Base-by-base conservation (phyloP, 441 rosid species). In the Biscutella laevigata region DNA sequence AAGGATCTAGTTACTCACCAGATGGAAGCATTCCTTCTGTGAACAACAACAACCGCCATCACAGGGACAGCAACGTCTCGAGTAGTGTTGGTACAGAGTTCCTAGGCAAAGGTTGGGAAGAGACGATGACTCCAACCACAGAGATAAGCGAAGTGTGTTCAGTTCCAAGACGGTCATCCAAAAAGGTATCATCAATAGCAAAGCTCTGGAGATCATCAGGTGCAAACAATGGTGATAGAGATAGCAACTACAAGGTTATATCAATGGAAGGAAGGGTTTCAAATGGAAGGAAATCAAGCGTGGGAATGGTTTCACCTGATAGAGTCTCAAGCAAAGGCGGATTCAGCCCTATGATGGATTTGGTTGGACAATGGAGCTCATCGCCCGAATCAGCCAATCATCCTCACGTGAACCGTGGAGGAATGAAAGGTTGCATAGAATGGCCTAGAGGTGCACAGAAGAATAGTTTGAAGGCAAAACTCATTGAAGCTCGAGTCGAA, bases 361-460 rank as follows among this genome's bases (percentile, higher is more conserved):
- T 72, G 48, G 67, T 48, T 32, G 89, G 74, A 53, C 86, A 82
- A 12, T 88, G 96, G 95, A 88, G 88, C 64, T 84, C 64, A 7
- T 64, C 94, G 27, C 94, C 95, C 0, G 95, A 92, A 40, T 71
- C 82, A 0, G 81, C 77, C 45, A 75, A 82, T 62, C 87, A 91
- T 56, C 80, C 86, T 52, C 87, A 78, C 59, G 55, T 83, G 47
- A 71, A 75, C 35, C 72, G 79, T 44, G 96, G 65, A 58, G 70
- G 94, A 42, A 83, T 79, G 89, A 88, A 88, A 65, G 96, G 98
- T 22, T 88, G 96, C 83, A 88, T 92, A 14, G 98, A 92, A 43
- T 92, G 96, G 96, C 86, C 94, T 11, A 83, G 94, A 3, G 88
- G 81, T 5, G 67, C 74, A 6, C 95, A 88, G 66, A 92, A 82